Conservation (phyloP, 148 eudicot species). For the Rhododendron henanense region DNA sequence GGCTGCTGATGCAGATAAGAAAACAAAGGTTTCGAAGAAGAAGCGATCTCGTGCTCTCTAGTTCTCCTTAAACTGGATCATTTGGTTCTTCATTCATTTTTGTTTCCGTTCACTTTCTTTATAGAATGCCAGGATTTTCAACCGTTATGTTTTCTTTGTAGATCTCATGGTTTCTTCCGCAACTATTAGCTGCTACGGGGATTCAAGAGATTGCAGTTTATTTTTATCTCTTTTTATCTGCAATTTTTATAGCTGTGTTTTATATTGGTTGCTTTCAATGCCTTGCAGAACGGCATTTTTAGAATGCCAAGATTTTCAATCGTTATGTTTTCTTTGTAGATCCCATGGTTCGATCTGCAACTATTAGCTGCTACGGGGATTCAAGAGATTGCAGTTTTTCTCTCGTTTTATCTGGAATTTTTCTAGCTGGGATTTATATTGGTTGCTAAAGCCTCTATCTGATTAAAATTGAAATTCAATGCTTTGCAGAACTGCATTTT, state of each 20-base stretch:
- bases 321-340: background rate
- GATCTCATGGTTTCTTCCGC: background rate
- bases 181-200: background rate
- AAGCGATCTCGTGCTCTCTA: constrained; percentile 29
- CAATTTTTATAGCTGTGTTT: background rate
- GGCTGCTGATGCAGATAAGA: constrained; percentile 56
- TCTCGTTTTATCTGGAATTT: background rate
- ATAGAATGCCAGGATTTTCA: background rate
- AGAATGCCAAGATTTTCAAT: background rate
- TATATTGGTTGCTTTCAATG: background rate
- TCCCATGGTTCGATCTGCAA: background rate
- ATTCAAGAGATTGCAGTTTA: background rate
- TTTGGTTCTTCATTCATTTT: background rate
- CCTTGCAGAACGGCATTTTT: background rate
- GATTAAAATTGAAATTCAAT: background rate
- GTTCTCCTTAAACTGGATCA: background rate
- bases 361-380: background rate
- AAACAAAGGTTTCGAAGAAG: constrained; percentile 37
- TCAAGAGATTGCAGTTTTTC: background rate
- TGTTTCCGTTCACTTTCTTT: too few relatives aligned
- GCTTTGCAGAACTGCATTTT: background rate
- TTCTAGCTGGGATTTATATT: background rate
- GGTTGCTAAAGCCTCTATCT: background rate
- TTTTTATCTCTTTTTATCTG: background rate
- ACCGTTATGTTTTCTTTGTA: background rate